Conservation (phyloP, 306 rosid genomes). For the Citrullus mucosospermus region DNA sequence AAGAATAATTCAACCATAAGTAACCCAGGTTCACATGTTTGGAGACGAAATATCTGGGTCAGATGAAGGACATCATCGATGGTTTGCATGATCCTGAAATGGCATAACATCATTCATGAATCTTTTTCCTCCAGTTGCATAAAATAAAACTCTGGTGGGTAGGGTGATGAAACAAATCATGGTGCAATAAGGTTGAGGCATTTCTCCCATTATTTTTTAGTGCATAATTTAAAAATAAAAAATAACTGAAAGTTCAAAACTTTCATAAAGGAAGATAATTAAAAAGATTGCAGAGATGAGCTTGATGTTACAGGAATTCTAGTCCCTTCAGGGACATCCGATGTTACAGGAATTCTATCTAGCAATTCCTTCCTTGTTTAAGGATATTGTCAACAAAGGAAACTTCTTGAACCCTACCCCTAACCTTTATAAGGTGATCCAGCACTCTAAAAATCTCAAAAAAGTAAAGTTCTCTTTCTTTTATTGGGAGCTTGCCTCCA, state of each 20-base stretch:
- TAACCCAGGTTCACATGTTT: slow-evolving; percentile 59
- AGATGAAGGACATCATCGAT: slow-evolving; percentile 74
- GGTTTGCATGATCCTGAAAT: slow-evolving; percentile 71
- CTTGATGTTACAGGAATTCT: neutral
- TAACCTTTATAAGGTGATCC: neutral
- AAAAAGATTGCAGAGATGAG: neutral
- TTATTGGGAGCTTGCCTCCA: neutral
- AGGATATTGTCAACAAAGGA: neutral
- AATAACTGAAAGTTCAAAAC: neutral
- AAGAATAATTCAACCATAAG: slow-evolving; percentile 71
- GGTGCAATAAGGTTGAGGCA: neutral
- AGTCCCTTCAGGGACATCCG: too few relatives aligned
- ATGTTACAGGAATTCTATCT: neutral
- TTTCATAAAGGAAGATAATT: neutral
- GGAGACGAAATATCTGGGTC: slow-evolving; percentile 43
- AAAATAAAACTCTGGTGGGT: neutral
- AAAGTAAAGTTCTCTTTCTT: neutral
- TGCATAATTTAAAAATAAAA: neutral
- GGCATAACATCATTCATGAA: slow-evolving; percentile 11
- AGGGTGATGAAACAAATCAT: neutral
- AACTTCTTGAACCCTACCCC: neutral
- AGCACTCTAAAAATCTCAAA: neutral
- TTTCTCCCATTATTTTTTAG: neutral
- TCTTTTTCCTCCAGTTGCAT: neutral
- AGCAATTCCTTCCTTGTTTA: neutral